Conservation (phyloP, 768 basidiomycete genomes). For the Brasilioporus rufonigricans region DNA sequence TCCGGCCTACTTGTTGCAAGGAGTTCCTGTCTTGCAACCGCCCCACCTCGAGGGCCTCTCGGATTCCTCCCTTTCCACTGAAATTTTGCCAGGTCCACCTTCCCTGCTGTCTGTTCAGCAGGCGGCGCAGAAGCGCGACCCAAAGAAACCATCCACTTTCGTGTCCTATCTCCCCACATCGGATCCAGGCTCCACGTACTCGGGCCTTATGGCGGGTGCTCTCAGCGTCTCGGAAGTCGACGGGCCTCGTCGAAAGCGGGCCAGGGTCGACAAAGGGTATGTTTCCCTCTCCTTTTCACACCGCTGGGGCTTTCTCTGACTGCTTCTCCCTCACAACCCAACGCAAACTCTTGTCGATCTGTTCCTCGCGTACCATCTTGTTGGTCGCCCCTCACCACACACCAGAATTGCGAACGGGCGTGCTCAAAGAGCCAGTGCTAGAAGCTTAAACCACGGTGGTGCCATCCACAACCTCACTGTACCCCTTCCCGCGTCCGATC, state of each 20-base stretch:
- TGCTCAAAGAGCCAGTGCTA: constrained; percentile 71
- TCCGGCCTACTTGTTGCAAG: constrained; percentile 71
- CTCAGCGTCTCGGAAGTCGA: constrained; percentile 56
- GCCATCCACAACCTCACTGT: constrained; percentile 35
- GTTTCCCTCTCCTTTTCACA: constrained; percentile 33
- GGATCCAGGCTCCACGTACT: constrained; percentile 88
- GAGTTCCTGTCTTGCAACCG: constrained; percentile 72
- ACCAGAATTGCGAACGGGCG: constrained; percentile 58
- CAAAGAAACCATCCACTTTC: constrained; percentile 65
- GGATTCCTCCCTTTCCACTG: constrained; percentile 79
- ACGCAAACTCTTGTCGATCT: constrained; percentile 31
- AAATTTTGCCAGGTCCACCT: constrained; percentile 88
- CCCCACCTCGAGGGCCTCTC: constrained; percentile 69
- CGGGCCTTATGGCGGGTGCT: constrained; percentile 68
- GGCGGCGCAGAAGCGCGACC: constrained; percentile 72
- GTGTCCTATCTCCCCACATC: constrained; percentile 80
- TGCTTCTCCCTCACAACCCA: constrained; percentile 19
- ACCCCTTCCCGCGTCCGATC: constrained; percentile 29
- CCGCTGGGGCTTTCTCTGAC: constrained; percentile 23
- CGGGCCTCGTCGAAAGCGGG: constrained; percentile 68
- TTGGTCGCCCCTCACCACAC: constrained; percentile 9
- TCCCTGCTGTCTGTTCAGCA: constrained; percentile 70
- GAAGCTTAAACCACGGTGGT: constrained; percentile 50
- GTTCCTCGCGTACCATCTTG: constrained; percentile 8
- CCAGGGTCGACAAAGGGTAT: constrained; percentile 72